phyloP scores from a whole-genome alignment of 495 filamentous ascomycete species.

The Astrocystis sublimbata region DNA sequence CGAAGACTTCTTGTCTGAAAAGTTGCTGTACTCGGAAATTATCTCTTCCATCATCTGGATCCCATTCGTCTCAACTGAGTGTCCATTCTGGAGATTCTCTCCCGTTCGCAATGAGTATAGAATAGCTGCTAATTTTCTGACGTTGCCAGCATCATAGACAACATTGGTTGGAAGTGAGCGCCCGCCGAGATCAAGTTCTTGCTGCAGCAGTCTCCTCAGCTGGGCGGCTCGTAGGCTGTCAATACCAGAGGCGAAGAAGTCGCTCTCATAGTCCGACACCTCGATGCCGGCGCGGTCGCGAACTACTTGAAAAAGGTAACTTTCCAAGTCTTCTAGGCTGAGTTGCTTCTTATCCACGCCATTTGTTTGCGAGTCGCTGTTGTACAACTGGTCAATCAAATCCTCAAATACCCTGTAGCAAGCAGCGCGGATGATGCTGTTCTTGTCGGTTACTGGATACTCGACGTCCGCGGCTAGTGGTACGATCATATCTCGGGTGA shows the following conservation, averaged over 20 bases:
- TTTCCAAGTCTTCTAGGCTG: slow-evolving; percentile 39
- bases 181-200: slow-evolving; percentile 43
- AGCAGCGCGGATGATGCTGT: slow-evolving; percentile 56
- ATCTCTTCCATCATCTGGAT: slow-evolving; percentile 43
- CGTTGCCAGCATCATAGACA: slow-evolving; percentile 54
- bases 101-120: slow-evolving; percentile 45
- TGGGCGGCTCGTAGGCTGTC: slow-evolving; percentile 64
- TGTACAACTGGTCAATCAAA: slow-evolving; percentile 52
- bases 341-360: slow-evolving; percentile 36
- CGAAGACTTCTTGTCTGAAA: slow-evolving; percentile 38
- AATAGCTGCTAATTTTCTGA: slow-evolving; percentile 46
- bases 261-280: slow-evolving; percentile 40
- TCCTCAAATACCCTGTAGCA: slow-evolving; percentile 50
- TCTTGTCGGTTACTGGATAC: slow-evolving; percentile 58
- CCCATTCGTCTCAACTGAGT: slow-evolving; percentile 28
- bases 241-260: slow-evolving; percentile 59
- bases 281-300: slow-evolving; percentile 42
- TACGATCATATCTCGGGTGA: slow-evolving; percentile 56
- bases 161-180: slow-evolving; percentile 44
- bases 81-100: slow-evolving; percentile 10
- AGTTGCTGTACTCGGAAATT: slow-evolving; percentile 53
- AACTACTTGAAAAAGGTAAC: slow-evolving; percentile 45
- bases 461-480: slow-evolving; percentile 42
- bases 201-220: slow-evolving; percentile 52
- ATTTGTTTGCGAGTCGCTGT: slow-evolving; percentile 30